Evolutionary conservation across 2,329 filamentous ascomycete genomes (phyloP).

Genomic region (Aspergillus clavatus): DNA sequence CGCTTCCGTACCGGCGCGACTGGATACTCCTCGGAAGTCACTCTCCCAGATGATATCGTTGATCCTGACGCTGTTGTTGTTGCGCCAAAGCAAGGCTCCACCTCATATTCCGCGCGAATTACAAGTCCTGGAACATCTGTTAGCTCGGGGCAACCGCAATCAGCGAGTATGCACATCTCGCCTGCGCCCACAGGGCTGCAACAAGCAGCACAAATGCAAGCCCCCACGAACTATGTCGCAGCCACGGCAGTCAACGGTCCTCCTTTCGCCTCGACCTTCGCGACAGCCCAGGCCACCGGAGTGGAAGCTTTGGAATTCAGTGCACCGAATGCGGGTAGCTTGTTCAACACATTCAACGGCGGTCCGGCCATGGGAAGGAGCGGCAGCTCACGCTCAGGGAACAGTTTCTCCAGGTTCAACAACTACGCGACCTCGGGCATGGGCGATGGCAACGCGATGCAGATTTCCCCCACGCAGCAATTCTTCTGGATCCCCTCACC

Average conservation of each 20-base stretch:
- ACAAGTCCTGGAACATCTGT: background rate
- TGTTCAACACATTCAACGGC: background rate
- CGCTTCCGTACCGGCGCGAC: slow-evolving; percentile 3
- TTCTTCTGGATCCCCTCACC: background rate
- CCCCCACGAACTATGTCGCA: background rate
- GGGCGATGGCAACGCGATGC: background rate
- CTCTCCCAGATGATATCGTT: background rate
- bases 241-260: background rate
- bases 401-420: background rate
- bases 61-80: background rate
- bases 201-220: background rate
- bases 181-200: background rate
- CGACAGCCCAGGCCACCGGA: background rate
- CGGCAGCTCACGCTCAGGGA: background rate
- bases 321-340: background rate
- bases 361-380: background rate
- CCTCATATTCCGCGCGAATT: background rate
- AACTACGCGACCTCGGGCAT: too few species aligned
- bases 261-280: background rate
- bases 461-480: background rate
- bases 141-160: background rate
- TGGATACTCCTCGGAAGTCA: too few species aligned
- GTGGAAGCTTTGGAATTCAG: background rate
- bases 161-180: background rate
- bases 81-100: background rate